A percentile compares a stretch with the other conserved stretches of the same genome.
Conservation (phyloP, 306 rosid species). For the Gastrolobium villosum region DNA sequence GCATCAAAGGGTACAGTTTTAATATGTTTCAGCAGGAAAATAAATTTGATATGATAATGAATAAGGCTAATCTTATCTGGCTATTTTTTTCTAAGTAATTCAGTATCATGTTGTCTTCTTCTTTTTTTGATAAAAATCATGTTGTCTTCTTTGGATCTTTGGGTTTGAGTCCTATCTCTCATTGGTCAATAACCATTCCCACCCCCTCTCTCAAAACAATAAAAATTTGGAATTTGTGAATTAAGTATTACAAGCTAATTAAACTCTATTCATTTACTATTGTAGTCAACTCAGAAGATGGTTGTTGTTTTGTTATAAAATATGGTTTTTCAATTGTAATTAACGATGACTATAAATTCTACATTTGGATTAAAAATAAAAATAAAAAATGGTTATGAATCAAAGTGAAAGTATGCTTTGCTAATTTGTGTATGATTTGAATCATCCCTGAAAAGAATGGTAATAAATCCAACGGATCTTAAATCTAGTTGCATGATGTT, state of each 20-base stretch:
- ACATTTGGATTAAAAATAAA: neutral
- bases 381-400: neutral
- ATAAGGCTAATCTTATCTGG: neutral
- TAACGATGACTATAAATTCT: neutral
- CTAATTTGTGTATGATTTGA: neutral
- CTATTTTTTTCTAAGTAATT: neutral
- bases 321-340: constrained; percentile 3
- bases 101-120: constrained; percentile 12
- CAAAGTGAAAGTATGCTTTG: constrained; percentile 8
- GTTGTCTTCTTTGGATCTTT: constrained; percentile 15
- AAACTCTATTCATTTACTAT: neutral
- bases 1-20: constrained; percentile 15
- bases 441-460: neutral
- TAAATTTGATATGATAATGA: constrained; percentile 28
- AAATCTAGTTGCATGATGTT: constrained; percentile 20
- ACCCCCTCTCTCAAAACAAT: neutral
- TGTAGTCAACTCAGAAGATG: neutral
- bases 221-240: neutral
- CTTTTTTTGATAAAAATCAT: too few species aligned
- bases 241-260: neutral
- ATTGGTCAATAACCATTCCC: constrained; percentile 3
- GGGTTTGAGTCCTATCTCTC: constrained; percentile 9
- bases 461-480: neutral
- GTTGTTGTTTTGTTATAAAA: neutral
- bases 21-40: constrained; percentile 8